A percentile compares a stretch with the other conserved stretches of the same genome.
These are phyloP conservation scores for Simmondsia chinensis DNA, from an alignment of 148 eudicot species.

Conservation along the genomic window DNA sequence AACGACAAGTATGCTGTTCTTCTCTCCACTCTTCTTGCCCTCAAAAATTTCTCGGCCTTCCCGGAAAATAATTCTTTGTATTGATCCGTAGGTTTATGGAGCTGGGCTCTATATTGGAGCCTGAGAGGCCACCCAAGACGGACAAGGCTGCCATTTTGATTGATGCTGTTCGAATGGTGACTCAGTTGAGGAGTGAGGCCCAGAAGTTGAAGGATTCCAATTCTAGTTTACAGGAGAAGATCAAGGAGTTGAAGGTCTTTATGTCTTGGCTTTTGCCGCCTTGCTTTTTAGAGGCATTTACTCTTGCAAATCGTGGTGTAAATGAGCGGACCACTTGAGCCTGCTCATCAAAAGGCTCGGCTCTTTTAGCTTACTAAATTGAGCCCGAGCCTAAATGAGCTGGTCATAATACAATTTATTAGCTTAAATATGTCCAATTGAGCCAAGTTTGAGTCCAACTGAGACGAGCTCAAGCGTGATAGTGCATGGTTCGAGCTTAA, in stretches of 20 bases:
- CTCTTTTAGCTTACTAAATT: no score
- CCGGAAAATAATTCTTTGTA: background rate
- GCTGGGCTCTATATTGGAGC: conserved; percentile 57
- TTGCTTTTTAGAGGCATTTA: background rate
- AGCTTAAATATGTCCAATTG: no score
- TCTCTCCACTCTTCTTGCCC: background rate
- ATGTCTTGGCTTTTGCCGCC: background rate
- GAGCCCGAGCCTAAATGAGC: no score
- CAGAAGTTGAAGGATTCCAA: conserved; percentile 62
- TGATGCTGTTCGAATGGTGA: conserved; percentile 65
- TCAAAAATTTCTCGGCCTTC: background rate
- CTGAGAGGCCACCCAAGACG: conserved; percentile 54
- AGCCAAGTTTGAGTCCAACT: no score
- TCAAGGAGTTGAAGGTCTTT: conserved; percentile 61
- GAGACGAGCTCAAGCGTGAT: no score
- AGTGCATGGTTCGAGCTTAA: no score
- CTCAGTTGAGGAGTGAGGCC: conserved; percentile 53
- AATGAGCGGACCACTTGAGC: no score
- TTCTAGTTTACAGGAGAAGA: conserved; percentile 51
- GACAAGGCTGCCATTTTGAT: conserved; percentile 64
- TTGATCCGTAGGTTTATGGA: conserved; percentile 48
- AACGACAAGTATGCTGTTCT: conserved; percentile 53
- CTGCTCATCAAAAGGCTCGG: no score
- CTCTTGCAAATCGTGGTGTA: no score
- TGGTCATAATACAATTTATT: no score